These are phyloP conservation scores for Heterobasidion irregulare DNA, from an alignment of 1,284 basidiomycete species.

Conservation along the genomic window DNA sequence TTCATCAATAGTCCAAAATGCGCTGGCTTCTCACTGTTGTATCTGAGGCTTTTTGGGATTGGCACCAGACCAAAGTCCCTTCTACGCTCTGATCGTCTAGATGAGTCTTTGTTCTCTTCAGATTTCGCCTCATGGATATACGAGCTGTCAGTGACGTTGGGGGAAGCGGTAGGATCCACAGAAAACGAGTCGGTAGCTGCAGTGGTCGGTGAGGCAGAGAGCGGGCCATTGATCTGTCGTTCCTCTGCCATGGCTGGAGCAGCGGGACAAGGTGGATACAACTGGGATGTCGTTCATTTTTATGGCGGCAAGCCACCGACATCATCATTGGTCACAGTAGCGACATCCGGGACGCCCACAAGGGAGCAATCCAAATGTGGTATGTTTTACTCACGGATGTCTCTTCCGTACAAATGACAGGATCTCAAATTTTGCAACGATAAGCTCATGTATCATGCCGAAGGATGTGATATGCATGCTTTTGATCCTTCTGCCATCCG, in stretches of 20 bases:
- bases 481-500: too few species aligned
- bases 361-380: not conserved
- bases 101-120: not conserved
- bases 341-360: not conserved
- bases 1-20: slow-evolving; percentile 59
- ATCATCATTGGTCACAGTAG: not conserved
- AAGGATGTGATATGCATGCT: not conserved
- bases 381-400: not conserved
- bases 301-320: not conserved
- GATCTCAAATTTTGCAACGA: not conserved
- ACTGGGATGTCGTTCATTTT: not conserved
- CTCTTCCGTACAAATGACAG: not conserved
- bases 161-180: not conserved
- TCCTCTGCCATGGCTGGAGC: not conserved
- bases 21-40: slow-evolving; percentile 49
- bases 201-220: not conserved
- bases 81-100: not conserved
- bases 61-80: slow-evolving; percentile 59
- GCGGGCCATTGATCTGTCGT: not conserved
- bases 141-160: not conserved
- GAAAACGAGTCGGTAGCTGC: not conserved
- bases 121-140: not conserved
- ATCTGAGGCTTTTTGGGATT: slow-evolving; percentile 53
- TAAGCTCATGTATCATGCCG: not conserved
- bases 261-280: not conserved